A percentile compares a stretch with the other conserved stretches of the same genome.
Conservation (phyloP, 805 yeast species). For the Myxozyma kluyveri region DNA sequence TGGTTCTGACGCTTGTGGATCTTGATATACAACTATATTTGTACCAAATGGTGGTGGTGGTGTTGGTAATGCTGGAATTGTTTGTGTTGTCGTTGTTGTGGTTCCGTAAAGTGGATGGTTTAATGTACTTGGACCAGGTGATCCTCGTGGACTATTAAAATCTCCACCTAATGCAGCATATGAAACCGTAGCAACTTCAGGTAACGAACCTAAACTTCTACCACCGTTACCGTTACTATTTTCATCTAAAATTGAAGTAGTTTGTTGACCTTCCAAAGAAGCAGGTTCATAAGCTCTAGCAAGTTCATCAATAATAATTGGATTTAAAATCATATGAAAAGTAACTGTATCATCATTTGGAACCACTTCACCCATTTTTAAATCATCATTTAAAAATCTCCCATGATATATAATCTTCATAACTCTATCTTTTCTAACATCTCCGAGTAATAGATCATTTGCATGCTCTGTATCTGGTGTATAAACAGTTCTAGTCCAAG, state of each 20-base stretch:
- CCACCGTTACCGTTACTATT: not conserved
- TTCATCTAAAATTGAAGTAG: not conserved
- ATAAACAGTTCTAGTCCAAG: slow-evolving; percentile 22
- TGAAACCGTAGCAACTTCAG: not conserved
- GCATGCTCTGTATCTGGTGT: slow-evolving; percentile 15
- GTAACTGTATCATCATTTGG: slow-evolving; percentile 14
- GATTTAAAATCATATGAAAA: slow-evolving; percentile 23
- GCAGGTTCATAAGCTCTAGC: slow-evolving; percentile 12
- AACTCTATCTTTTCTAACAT: slow-evolving; percentile 8
- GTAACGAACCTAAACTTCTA: not conserved
- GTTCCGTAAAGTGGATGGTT: slow-evolving; percentile 10
- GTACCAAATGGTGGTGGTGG: slow-evolving; percentile 25
- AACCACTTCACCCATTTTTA: slow-evolving; percentile 9
- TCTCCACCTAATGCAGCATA: not conserved
- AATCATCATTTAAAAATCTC: slow-evolving; percentile 17
- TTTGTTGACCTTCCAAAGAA: not conserved
- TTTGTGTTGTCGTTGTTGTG: slow-evolving; percentile 10
- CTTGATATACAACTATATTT: slow-evolving; percentile 26
- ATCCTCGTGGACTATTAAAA: not conserved
- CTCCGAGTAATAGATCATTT: slow-evolving; percentile 13
- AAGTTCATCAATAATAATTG: slow-evolving; percentile 14
- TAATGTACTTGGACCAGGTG: not conserved
- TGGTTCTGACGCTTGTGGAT: slow-evolving; percentile 20
- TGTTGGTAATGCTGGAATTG: slow-evolving; percentile 13
- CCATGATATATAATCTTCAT: slow-evolving; percentile 26